Conservation (phyloP, 768 basidiomycete genomes). For the Amanita muscaria region DNA sequence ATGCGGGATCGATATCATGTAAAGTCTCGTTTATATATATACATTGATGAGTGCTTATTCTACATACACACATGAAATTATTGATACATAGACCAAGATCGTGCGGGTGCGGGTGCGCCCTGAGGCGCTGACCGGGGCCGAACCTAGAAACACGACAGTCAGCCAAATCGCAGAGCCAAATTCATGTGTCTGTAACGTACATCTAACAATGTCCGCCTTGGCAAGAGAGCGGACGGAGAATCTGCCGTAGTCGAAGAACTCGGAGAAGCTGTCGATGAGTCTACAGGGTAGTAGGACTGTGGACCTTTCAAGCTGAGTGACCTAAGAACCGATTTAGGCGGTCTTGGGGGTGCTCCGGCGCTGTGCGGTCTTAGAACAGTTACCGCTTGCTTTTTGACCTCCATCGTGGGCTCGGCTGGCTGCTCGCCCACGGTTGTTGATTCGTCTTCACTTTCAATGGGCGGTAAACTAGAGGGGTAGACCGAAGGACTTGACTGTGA, state of each 20-base stretch:
- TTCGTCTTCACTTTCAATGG: constrained; percentile 22
- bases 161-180: no score
- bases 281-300: constrained; percentile 32
- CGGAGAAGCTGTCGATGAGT: constrained; percentile 22
- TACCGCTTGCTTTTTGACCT: not conserved
- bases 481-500: constrained; percentile 42
- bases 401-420: not conserved
- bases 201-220: constrained; percentile 29
- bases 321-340: constrained; percentile 15
- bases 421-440: not conserved
- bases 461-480: constrained; percentile 37
- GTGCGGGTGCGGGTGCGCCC: no score
- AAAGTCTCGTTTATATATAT: no score
- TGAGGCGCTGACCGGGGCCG: not conserved
- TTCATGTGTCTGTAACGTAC: constrained; percentile 12
- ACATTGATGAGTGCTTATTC: no score
- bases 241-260: constrained; percentile 8
- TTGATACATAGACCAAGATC: not conserved
- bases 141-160: not conserved
- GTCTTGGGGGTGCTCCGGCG: constrained; percentile 16
- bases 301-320: constrained; percentile 3
- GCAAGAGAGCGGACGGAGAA: constrained; percentile 18
- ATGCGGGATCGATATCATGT: no score
- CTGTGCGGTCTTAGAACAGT: constrained; percentile 5
- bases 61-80: not conserved